Base-by-base conservation (phyloP, 345 rosid species). In the Populus euphratica region DNA sequence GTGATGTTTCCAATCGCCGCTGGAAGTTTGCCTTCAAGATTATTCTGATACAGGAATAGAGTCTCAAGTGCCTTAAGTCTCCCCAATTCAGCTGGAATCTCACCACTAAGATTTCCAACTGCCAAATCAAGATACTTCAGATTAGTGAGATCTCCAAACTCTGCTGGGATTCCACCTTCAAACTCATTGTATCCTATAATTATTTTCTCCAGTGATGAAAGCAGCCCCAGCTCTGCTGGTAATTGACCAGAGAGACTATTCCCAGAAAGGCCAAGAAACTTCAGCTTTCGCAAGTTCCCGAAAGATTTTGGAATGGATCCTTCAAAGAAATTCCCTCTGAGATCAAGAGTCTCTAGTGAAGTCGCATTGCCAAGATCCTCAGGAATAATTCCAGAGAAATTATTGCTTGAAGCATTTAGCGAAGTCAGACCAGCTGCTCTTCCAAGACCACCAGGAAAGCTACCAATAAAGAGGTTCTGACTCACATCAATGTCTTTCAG, bases 111-210 rank as follows among this genome's bases (percentile, higher is more conserved):
- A 83, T 84, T 89, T 41, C 97, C 91, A 0, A 86, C 86, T 1
- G 90, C 93, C 87, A 93, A 75, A 81, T 95, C 99, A 20, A 95
- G 98, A 76, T 93, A 93, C 85, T 75, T 91, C n/a, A 95, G 90
- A 76, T 64, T 87, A 41, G 88, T 89, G 17, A 95, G 90, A 72
- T 95, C 92, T 43, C 94, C 96, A 63, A 91, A 78, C 75, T 86
- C 91, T 11, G 79, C 67, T 27, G 99, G 98, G 65, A 93, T 91
- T 54, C 83, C 86, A 59, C 98, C 98, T 74, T 88, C 82, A 66
- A 93, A 88, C 79, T 88, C 92, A 50, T 95, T 95, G 88, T 91
- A 95, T 6, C 98, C 99, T 31, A 95, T 86, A 77, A 93, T 91
- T 29, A 93, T 85, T 38, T 66, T 93, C 88, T 95, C 97, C 80